phyloP scores from a whole-genome alignment of 805 yeast species.

The Candida lessepsii region DNA sequence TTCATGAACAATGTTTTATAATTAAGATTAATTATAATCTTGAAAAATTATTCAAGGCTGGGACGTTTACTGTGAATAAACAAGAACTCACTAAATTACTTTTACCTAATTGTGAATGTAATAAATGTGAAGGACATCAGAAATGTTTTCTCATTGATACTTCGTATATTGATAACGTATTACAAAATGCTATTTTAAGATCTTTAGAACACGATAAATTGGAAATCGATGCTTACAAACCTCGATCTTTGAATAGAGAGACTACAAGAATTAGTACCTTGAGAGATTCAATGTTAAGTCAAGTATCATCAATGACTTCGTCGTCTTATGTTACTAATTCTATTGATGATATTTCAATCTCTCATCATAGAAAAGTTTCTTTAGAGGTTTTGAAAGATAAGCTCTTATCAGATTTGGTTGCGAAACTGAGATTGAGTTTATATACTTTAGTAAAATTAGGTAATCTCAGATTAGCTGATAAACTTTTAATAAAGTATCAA shows the following conservation, averaged over 20 bases:
- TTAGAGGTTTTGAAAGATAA: constrained; percentile 27
- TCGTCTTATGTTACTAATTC: constrained; percentile 20
- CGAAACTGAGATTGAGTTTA: constrained; percentile 23
- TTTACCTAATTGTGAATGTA: constrained; percentile 14
- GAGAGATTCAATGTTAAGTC: constrained; percentile 10
- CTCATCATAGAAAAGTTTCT: constrained; percentile 19
- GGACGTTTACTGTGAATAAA: constrained; percentile 12
- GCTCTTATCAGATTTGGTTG: constrained; percentile 29
- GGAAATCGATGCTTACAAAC: neutral
- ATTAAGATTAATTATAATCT: constrained; percentile 18
- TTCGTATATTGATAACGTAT: neutral
- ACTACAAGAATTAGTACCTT: constrained; percentile 5
- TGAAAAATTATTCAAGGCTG: constrained; percentile 2
- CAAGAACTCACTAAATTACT: constrained; percentile 4
- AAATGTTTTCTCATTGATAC: neutral
- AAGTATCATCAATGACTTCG: constrained; percentile 11
- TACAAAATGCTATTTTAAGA: constrained; percentile 12
- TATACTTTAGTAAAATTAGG: constrained; percentile 32
- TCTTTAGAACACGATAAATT: constrained; percentile 14
- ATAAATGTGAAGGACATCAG: constrained; percentile 7
- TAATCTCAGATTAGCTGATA: constrained; percentile 35
- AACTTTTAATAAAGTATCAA: constrained; percentile 20
- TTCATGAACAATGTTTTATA: constrained; percentile 58
- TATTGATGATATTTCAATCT: constrained; percentile 17
- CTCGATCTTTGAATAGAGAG: neutral